Base-by-base conservation (phyloP, 495 filamentous ascomycete species). In the Penicillium turbatum region DNA sequence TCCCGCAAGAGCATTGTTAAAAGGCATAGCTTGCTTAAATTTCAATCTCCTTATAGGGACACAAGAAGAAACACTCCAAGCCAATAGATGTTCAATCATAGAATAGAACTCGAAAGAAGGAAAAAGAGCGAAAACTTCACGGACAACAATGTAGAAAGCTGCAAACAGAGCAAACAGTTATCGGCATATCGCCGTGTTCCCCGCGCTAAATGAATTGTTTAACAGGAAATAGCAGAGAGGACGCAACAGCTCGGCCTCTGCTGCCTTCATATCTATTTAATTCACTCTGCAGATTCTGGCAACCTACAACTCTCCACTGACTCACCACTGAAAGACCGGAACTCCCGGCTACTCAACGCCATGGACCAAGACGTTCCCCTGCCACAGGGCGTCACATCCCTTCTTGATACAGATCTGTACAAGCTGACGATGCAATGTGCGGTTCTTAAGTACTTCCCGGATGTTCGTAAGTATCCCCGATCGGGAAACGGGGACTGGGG, bases 401-500 rank as follows among this genome's bases (percentile, higher is more conserved):
- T 98, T 55, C 82, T 98, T 35, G 93, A 98, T 67, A 98, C 93
- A 1, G 93, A 98, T 76, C 77, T 98, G 37, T 98, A 98, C 79
- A 98, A 98, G 71, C 71, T 98, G 64, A 98, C 93, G 9, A 98
- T 98, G 93, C 93, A 98, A 83, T 95, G 89, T 65, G 93, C 92
- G 36, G 83, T 97, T 57, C 78, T 96, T 45, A 91, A 89, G 64
- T 92, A 88, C 72, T 97, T 95, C 66, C 84, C 86, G 13, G 80
- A 92, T 60, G 84, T 91, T 47, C 73, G 87, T 86, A 57, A 72
- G 79, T 77, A 34, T 12, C 32, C 12, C 7, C 10, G 9, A 38
- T 10, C 7, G 7, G 9, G 7, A 11, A 0, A n/a, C 1, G 17
- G 8, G 34, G 21, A 12, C 39, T 27, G 29, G 11, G 45, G 32